These are phyloP conservation scores for Debaryomyces subglobosus DNA, from an alignment of 1,139 yeast genomes.

Conservation along the genomic window DNA sequence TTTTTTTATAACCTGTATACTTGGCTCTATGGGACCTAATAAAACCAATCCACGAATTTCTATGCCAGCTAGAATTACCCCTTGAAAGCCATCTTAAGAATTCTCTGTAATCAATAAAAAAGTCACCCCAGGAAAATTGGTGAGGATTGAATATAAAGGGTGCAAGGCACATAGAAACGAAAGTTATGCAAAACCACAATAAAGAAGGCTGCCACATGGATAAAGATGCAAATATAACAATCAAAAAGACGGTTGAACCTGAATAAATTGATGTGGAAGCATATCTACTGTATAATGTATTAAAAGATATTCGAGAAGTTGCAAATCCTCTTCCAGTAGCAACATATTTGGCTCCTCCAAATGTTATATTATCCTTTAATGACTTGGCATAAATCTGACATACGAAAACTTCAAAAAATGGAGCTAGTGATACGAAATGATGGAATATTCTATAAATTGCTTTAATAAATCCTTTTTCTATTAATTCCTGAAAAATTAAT, in stretches of 20 bases:
- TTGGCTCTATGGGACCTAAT: conserved; percentile 52
- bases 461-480: conserved; percentile 53
- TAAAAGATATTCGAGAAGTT: conserved; percentile 48
- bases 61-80: conserved; percentile 40
- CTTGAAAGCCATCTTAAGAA: conserved; percentile 47
- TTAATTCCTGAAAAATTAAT: conserved; percentile 51
- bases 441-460: conserved; percentile 46
- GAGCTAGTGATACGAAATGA: conserved; percentile 54
- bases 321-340: conserved; percentile 62
- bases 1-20: conserved; percentile 64
- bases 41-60: conserved; percentile 47
- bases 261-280: conserved; percentile 50
- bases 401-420: conserved; percentile 57
- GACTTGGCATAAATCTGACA: conserved; percentile 55
- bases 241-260: conserved; percentile 40
- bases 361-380: conserved; percentile 47
- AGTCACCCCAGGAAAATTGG: conserved; percentile 52
- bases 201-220: conserved; percentile 52
- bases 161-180: conserved; percentile 45
- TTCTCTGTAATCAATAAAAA: conserved; percentile 49
- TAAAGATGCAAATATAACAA: conserved; percentile 46
- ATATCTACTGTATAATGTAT: conserved; percentile 48
- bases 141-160: conserved; percentile 57
- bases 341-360: conserved; percentile 58
- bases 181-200: conserved; percentile 54